phyloP scores from a whole-genome alignment of 495 filamentous ascomycete genomes.

The Penicillium argentinense region DNA sequence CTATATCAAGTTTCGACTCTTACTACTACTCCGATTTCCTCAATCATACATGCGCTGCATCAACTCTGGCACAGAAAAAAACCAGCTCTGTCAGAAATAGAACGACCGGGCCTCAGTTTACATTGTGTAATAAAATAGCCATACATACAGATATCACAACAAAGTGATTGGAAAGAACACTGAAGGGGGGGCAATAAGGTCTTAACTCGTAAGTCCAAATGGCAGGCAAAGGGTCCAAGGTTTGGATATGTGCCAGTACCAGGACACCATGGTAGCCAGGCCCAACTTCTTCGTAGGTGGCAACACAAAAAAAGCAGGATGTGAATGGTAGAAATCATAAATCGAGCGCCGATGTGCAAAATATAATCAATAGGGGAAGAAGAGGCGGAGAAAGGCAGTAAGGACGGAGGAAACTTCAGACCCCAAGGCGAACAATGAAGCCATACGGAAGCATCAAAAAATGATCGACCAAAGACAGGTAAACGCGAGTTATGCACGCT shows the following conservation, averaged over 20 bases:
- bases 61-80: too few relatives aligned
- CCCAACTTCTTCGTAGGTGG: background rate
- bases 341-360: background rate
- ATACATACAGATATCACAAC: constrained; percentile 13
- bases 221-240: constrained; percentile 3
- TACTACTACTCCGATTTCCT: too few relatives aligned
- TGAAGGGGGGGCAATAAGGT: constrained; percentile 5
- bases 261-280: constrained; percentile 1
- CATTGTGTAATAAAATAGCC: constrained; percentile 14
- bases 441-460: constrained; percentile 3
- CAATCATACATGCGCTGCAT: too few relatives aligned
- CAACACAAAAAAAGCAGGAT: background rate
- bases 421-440: background rate
- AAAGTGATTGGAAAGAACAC: constrained; percentile 21
- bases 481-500: constrained; percentile 16
- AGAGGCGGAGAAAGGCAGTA: background rate
- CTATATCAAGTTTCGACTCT: too few relatives aligned
- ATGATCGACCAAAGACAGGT: constrained; percentile 14
- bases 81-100: too few relatives aligned
- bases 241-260: constrained; percentile 4
- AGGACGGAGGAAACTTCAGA: background rate
- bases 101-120: constrained; percentile 26
- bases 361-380: constrained; percentile 5
- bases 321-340: constrained; percentile 7
- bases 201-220: constrained; percentile 13